Percentiles rank a stretch among this genome's conserved stretches.
These are phyloP conservation scores for Russula compacta DNA, from an alignment of 768 basidiomycete genomes.

Conservation along the genomic window DNA sequence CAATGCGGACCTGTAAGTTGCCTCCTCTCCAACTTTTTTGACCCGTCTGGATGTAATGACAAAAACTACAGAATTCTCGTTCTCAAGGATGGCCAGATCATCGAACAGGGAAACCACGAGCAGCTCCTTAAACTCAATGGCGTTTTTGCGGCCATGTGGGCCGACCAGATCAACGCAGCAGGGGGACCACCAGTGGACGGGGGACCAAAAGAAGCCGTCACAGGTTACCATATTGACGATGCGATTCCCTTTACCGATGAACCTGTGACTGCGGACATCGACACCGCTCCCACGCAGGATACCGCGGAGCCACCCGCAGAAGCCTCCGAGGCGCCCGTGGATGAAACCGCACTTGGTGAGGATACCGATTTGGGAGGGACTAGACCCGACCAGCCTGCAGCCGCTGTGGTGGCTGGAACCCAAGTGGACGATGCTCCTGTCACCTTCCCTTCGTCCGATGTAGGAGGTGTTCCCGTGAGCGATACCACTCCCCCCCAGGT, in stretches of 20 bases:
- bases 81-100: constrained; percentile 80
- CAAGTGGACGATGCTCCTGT: constrained; percentile 27
- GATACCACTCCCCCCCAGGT: constrained; percentile 17
- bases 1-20: constrained; percentile 40
- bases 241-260: constrained; percentile 9
- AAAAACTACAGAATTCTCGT: constrained; percentile 61
- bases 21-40: neutral
- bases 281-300: constrained; percentile 14
- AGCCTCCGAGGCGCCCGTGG: constrained; percentile 13
- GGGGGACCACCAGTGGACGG: constrained; percentile 40
- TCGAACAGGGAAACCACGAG: constrained; percentile 73
- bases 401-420: constrained; percentile 23
- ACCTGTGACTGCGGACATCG: constrained; percentile 5
- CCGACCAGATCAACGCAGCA: constrained; percentile 64
- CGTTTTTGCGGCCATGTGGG: constrained; percentile 82
- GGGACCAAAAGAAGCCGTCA: constrained; percentile 32
- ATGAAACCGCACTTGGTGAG: constrained; percentile 16
- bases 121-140: constrained; percentile 68
- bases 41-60: constrained; percentile 15
- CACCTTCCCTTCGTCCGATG: constrained; percentile 28
- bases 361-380: neutral
- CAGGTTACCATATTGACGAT: constrained; percentile 40
- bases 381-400: constrained; percentile 1
- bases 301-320: constrained; percentile 12
- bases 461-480: constrained; percentile 25